phyloP scores from a whole-genome alignment of 2,329 filamentous ascomycete species.

The Akanthomyces muscarius region DNA sequence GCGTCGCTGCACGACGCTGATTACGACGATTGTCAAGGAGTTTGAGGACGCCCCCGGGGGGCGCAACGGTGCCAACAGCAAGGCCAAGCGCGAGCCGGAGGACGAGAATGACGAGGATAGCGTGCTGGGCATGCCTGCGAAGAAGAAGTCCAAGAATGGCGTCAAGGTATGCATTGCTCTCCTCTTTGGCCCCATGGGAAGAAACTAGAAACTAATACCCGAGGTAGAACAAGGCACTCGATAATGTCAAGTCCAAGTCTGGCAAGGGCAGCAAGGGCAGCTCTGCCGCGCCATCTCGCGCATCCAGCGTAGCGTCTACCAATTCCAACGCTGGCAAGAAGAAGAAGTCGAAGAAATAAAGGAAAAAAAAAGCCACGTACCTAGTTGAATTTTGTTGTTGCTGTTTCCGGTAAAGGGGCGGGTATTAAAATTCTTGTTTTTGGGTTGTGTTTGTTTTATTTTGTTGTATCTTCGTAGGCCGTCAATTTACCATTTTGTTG shows the following conservation, averaged over 20 bases:
- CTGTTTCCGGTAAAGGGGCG: not conserved
- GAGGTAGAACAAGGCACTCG: slow-evolving; percentile 83
- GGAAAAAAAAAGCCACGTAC: not conserved
- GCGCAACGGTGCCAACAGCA: slow-evolving; percentile 63
- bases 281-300: slow-evolving; percentile 74
- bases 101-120: slow-evolving; percentile 84
- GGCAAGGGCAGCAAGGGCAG: slow-evolving; percentile 64
- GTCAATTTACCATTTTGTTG: not conserved
- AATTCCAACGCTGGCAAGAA: slow-evolving; percentile 40
- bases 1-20: slow-evolving; percentile 85
- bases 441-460: not conserved
- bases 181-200: not conserved
- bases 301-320: slow-evolving; percentile 81
- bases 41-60: slow-evolving; percentile 67
- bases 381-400: not conserved
- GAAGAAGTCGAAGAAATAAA: slow-evolving; percentile 17
- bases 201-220: no score
- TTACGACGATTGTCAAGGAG: slow-evolving; percentile 92
- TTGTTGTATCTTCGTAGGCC: not conserved
- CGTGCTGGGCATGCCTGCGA: slow-evolving; percentile 77
- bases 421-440: slow-evolving; percentile 6
- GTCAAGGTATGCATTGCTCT: slow-evolving; percentile 64
- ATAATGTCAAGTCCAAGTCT: slow-evolving; percentile 82
- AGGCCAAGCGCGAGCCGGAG: slow-evolving; percentile 67
- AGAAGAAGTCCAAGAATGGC: slow-evolving; percentile 90